These are phyloP conservation scores for Apiotrichum gamsii DNA, from an alignment of 1,284 basidiomycete species.

Conservation along the genomic window DNA sequence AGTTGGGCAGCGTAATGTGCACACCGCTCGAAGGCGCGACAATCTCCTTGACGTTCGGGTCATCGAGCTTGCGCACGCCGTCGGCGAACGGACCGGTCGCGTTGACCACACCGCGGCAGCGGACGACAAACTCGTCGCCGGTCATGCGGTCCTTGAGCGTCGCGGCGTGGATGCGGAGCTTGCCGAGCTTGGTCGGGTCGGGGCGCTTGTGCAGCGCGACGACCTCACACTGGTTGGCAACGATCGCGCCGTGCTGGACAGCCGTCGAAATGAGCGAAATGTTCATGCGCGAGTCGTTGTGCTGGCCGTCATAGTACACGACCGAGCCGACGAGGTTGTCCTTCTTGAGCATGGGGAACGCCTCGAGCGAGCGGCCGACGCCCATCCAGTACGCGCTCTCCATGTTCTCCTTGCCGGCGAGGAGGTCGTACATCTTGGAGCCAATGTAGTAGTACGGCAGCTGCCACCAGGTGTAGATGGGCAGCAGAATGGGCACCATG, in stretches of 20 bases:
- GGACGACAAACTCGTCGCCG: constrained; percentile 66
- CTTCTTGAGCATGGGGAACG: constrained; percentile 91
- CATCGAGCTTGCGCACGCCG: constrained; percentile 76
- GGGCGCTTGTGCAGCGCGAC: constrained; percentile 65
- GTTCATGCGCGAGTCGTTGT: constrained; percentile 98
- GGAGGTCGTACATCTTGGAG: constrained; percentile 92
- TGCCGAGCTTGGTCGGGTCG: constrained; percentile 51
- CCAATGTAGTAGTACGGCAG: constrained; percentile 94
- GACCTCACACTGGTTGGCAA: constrained; percentile 88
- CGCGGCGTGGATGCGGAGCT: constrained; percentile 64
- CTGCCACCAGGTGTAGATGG: constrained; percentile 75
- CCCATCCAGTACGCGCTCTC: constrained; percentile 91
- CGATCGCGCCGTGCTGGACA: constrained; percentile 82
- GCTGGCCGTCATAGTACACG: constrained; percentile 97
- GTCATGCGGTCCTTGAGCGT: constrained; percentile 76
- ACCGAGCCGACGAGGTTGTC: constrained; percentile 91
- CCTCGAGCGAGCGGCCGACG: constrained; percentile 83
- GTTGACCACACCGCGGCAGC: constrained; percentile 89
- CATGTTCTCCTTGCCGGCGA: constrained; percentile 97
- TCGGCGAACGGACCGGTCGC: constrained; percentile 95
- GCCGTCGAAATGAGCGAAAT: constrained; percentile 89
- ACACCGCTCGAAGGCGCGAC: constrained; percentile 89
- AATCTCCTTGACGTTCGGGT: constrained; percentile 74
- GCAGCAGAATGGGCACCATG: constrained; percentile 64
- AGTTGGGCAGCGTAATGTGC: constrained; percentile 94